A percentile compares a stretch with the other conserved stretches of the same genome.
These are phyloP conservation scores for Pythium graminicola DNA, from an alignment of 352 stramenopile genomes.

Conservation along the genomic window DNA sequence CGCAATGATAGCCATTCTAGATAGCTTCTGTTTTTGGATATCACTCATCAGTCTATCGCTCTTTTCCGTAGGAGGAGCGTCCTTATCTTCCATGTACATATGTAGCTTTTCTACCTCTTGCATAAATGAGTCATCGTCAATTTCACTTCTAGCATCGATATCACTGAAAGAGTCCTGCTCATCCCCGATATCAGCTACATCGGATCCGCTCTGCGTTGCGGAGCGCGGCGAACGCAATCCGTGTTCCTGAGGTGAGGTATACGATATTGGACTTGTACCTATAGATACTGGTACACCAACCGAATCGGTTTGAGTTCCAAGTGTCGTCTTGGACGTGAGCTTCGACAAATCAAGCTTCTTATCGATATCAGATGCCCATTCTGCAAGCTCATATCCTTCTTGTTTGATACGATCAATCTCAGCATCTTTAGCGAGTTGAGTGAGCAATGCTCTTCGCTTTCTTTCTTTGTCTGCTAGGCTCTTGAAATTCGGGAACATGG, in stretches of 20 bases:
- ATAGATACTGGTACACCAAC: constrained; percentile 4
- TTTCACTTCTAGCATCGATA: constrained; percentile 6
- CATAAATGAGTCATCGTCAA: constrained; percentile 1
- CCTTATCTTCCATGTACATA: constrained; percentile 5
- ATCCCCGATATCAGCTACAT: constrained; percentile 14
- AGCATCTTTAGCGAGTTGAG: neutral
- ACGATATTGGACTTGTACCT: neutral
- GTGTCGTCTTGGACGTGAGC: too few relatives aligned
- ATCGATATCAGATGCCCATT: constrained; percentile 1
- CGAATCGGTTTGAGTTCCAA: constrained; percentile 5
- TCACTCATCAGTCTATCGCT: neutral
- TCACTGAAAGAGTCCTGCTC: constrained; percentile 8
- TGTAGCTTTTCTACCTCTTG: constrained; percentile 1
- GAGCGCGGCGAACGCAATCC: neutral
- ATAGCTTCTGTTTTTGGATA: neutral
- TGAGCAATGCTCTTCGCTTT: constrained; percentile 6
- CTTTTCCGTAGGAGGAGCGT: neutral
- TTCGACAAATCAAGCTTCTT: neutral
- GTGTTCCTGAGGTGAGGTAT: neutral
- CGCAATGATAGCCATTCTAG: neutral
- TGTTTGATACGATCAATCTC: constrained; percentile 7
- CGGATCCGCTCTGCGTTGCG: neutral
- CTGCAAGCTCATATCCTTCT: constrained; percentile 1
- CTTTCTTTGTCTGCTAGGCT: constrained; percentile 9
- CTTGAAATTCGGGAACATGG: constrained; percentile 19